These are phyloP conservation scores for Galium porrigens DNA, from an alignment of 305 asterid genomes.

Conservation along the genomic window DNA sequence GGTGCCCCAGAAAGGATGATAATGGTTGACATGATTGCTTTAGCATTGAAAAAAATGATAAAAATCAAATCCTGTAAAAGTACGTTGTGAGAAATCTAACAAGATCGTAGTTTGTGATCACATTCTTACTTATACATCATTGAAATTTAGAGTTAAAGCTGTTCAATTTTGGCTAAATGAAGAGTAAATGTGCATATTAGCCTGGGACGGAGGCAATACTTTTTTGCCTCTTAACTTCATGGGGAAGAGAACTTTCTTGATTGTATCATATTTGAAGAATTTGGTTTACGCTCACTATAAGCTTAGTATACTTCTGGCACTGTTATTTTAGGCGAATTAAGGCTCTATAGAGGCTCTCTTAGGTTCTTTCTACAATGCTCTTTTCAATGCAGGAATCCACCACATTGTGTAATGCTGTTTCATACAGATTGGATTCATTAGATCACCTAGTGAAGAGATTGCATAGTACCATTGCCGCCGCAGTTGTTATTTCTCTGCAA, in stretches of 20 bases:
- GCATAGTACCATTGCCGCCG: constrained; percentile 40
- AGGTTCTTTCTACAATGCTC: constrained; percentile 22
- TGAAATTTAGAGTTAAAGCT: not conserved
- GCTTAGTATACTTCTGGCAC: not conserved
- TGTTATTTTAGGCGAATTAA: not conserved
- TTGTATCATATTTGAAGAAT: not conserved
- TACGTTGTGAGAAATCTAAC: not conserved
- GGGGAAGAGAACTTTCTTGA: not conserved
- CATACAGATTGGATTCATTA: constrained; percentile 22
- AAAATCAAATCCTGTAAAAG: not conserved
- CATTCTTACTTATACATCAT: not conserved
- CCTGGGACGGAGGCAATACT: not conserved
- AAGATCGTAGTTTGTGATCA: not conserved
- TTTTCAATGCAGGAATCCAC: constrained; percentile 38
- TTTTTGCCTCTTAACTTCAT: not conserved
- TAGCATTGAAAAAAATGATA: not conserved
- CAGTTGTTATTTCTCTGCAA: constrained; percentile 45
- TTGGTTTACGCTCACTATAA: not conserved
- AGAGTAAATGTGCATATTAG: not conserved
- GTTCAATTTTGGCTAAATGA: not conserved
- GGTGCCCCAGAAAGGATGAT: no score
- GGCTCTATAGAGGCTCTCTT: constrained; percentile 2
- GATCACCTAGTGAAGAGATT: constrained; percentile 31
- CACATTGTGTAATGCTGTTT: constrained; percentile 17
- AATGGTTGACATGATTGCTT: no score